Percentiles rank a stretch among this genome's conserved stretches.
Conservation (phyloP, 2,329 filamentous ascomycete species). For the Colletotrichum lini region DNA sequence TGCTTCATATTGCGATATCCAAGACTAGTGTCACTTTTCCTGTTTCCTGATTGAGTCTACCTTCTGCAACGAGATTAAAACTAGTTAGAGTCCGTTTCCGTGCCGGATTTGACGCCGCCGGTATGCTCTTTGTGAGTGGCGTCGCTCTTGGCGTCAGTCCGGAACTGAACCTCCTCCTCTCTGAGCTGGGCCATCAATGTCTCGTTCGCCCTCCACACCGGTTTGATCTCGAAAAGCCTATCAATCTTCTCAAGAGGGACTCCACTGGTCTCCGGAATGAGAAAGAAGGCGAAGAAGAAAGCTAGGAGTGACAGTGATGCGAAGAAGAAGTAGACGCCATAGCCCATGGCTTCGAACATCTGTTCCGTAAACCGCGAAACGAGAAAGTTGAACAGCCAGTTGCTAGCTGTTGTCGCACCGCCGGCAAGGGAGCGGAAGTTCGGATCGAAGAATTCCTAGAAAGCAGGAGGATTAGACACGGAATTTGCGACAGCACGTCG, state of each 20-base stretch:
- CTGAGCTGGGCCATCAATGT: constrained; percentile 33
- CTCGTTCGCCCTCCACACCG: constrained; percentile 38
- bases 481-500: too few species aligned
- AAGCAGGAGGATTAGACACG: neutral
- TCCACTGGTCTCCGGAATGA: constrained; percentile 68
- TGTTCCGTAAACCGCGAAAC: constrained; percentile 68
- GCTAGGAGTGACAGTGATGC: constrained; percentile 63
- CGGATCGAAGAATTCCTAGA: constrained; percentile 70
- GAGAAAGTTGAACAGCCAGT: constrained; percentile 72
- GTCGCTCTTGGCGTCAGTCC: constrained; percentile 32
- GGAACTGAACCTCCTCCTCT: constrained; percentile 35
- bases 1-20: too few species aligned
- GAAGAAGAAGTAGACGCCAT: constrained; percentile 70
- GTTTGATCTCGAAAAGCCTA: constrained; percentile 58
- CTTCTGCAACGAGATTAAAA: too few species aligned
- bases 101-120: neutral
- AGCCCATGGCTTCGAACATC: constrained; percentile 62
- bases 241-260: constrained; percentile 67
- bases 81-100: neutral
- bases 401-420: constrained; percentile 70
- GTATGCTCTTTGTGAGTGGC: constrained; percentile 30
- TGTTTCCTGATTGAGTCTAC: too few species aligned
- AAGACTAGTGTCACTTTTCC: too few species aligned
- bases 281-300: constrained; percentile 64
- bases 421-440: constrained; percentile 63